These are phyloP conservation scores for Tetramitus jugosus DNA, from an alignment of 208 protist species.

Conservation along the genomic window DNA sequence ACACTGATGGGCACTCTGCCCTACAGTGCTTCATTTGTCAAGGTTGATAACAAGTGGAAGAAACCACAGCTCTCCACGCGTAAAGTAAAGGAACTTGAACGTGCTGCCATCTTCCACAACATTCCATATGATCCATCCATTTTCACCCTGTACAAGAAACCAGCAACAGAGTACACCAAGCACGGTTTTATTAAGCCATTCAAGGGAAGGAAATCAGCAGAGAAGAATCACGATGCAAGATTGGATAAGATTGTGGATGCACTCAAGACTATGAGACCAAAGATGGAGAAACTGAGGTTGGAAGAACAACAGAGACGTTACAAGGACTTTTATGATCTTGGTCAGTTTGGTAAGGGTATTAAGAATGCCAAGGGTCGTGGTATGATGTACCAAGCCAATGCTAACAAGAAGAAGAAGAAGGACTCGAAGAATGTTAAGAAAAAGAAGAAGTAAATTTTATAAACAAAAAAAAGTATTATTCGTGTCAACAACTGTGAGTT, in stretches of 20 bases:
- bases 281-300: neutral
- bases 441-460: no score
- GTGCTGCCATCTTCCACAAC: neutral
- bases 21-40: neutral
- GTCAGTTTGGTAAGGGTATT: neutral
- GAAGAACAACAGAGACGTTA: neutral
- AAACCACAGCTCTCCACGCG: neutral
- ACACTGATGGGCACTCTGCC: neutral
- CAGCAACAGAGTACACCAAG: neutral
- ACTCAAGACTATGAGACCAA: neutral
- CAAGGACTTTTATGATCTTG: neutral
- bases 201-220: no score
- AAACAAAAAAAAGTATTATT: no score
- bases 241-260: neutral
- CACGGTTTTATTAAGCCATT: constrained; percentile 18
- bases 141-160: neutral
- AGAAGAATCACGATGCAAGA: neutral
- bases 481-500: no score
- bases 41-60: neutral
- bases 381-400: no score
- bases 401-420: no score
- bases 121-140: neutral
- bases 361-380: no score
- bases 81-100: neutral
- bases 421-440: no score